Conservation (phyloP, 257 asterid genomes). For the Primulina tabacum region DNA sequence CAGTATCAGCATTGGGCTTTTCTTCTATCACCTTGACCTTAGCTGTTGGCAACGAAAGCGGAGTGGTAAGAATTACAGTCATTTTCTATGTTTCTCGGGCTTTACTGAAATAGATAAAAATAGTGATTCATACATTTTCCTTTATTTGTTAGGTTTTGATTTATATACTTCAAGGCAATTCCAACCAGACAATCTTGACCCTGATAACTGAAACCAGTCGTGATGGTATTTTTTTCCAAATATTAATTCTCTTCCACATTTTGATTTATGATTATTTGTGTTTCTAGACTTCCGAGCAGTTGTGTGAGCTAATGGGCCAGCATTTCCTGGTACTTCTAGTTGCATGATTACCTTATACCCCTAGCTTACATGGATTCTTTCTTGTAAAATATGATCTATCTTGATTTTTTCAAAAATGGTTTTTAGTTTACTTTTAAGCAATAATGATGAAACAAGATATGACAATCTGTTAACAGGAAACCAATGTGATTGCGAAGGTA, state of each 20-base stretch:
- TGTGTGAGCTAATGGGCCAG: not conserved
- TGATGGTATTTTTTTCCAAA: slow-evolving; percentile 46
- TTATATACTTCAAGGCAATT: slow-evolving; percentile 46
- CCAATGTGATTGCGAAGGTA: not conserved
- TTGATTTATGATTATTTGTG: not conserved
- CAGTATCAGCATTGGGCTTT: slow-evolving; percentile 71
- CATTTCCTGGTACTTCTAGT: not conserved
- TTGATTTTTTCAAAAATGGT: too few relatives aligned
- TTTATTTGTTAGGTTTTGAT: slow-evolving; percentile 56
- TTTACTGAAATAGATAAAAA: slow-evolving; percentile 12
- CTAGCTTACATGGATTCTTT: not conserved
- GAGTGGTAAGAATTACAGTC: slow-evolving; percentile 54
- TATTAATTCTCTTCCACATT: not conserved
- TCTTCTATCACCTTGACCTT: slow-evolving; percentile 53
- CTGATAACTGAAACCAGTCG: slow-evolving; percentile 47
- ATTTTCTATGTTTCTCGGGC: slow-evolving; percentile 21
- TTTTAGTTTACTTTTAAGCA: not conserved
- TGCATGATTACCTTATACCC: not conserved
- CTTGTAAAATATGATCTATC: not conserved
- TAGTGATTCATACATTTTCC: slow-evolving; percentile 13
- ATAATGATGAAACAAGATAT: not conserved
- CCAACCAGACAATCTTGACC: slow-evolving; percentile 45
- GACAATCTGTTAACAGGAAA: not conserved
- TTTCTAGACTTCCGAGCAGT: not conserved
- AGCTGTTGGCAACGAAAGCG: slow-evolving; percentile 82